These are phyloP conservation scores for Saturnispora kantuleensis DNA, from an alignment of 805 yeast species.

Conservation along the genomic window DNA sequence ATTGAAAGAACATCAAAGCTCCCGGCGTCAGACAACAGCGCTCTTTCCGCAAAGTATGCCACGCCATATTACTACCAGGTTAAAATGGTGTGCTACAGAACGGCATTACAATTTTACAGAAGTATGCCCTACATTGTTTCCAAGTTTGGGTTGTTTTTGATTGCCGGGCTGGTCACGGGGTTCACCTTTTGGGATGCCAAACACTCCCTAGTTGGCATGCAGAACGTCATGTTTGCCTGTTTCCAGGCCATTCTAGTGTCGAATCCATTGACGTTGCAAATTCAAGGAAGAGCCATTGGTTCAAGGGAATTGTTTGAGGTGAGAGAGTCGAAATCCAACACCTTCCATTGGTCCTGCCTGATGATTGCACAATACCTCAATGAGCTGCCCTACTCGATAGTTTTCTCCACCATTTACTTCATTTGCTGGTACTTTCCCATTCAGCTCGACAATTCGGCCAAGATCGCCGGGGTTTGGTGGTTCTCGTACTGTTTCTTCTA, in stretches of 20 bases:
- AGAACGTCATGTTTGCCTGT: slow-evolving; percentile 43
- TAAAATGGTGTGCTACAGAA: slow-evolving; percentile 29
- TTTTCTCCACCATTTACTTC: slow-evolving; percentile 39
- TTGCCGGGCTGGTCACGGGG: slow-evolving; percentile 39
- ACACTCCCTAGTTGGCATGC: slow-evolving; percentile 43
- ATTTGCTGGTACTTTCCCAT: slow-evolving; percentile 30
- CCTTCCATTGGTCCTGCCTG: slow-evolving; percentile 61
- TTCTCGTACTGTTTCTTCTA: slow-evolving; percentile 28
- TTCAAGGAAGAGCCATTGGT: slow-evolving; percentile 47
- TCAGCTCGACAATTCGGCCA: slow-evolving; percentile 26
- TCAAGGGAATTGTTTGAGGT: slow-evolving; percentile 59
- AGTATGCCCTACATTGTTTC: slow-evolving; percentile 39
- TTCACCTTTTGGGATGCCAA: slow-evolving; percentile 55
- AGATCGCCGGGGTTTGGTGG: slow-evolving; percentile 41
- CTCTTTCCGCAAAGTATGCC: slow-evolving; percentile 28
- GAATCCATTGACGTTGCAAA: slow-evolving; percentile 53
- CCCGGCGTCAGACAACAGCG: slow-evolving; percentile 9
- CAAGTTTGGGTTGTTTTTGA: slow-evolving; percentile 31
- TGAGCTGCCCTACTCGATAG: slow-evolving; percentile 52
- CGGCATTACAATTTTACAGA: slow-evolving; percentile 36
- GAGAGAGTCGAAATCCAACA: slow-evolving; percentile 61
- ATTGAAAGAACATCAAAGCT: slow-evolving; percentile 12
- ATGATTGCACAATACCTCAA: slow-evolving; percentile 41
- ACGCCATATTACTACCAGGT: slow-evolving; percentile 35
- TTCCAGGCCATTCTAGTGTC: slow-evolving; percentile 48